phyloP scores from a whole-genome alignment of 306 rosid species.

The Vicia faba region DNA sequence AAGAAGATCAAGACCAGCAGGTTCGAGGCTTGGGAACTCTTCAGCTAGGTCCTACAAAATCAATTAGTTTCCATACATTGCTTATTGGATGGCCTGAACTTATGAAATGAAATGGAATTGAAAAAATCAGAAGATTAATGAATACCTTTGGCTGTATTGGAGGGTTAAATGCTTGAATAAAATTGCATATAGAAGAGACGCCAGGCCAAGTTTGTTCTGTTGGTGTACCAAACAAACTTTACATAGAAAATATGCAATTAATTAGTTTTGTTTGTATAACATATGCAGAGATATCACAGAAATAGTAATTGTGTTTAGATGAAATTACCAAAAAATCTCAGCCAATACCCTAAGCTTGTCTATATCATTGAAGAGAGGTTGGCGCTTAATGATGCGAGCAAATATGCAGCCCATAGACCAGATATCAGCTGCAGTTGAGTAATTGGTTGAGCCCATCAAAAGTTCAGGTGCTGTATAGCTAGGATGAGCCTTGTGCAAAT shows the following conservation, averaged over 20 bases:
- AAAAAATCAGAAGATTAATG: neutral
- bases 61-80: neutral
- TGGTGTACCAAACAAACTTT: slow-evolving; percentile 34
- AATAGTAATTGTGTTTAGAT: neutral
- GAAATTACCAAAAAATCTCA: slow-evolving; percentile 16
- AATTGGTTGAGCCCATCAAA: slow-evolving; percentile 24
- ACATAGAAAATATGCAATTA: neutral
- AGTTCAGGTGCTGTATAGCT: slow-evolving; percentile 31
- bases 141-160: slow-evolving; percentile 10
- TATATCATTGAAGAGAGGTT: neutral
- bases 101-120: neutral
- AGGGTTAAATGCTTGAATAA: neutral
- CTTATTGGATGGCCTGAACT: neutral
- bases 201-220: slow-evolving; percentile 36
- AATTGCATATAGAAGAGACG: neutral
- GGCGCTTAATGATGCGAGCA: slow-evolving; percentile 12
- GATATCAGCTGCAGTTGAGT: slow-evolving; percentile 23
- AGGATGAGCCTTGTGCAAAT: slow-evolving; percentile 3
- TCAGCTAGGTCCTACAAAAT: neutral
- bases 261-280: neutral
- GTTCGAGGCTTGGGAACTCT: neutral
- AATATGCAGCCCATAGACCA: slow-evolving; percentile 38
- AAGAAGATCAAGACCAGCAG: slow-evolving; percentile 24
- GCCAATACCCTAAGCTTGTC: neutral
- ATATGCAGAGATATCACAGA: neutral